A percentile compares a stretch with the other conserved stretches of the same genome.
Conservation (phyloP, 225 moss, liverwort and hornwort genomes). For the Rhytidiadelphus loreus region DNA sequence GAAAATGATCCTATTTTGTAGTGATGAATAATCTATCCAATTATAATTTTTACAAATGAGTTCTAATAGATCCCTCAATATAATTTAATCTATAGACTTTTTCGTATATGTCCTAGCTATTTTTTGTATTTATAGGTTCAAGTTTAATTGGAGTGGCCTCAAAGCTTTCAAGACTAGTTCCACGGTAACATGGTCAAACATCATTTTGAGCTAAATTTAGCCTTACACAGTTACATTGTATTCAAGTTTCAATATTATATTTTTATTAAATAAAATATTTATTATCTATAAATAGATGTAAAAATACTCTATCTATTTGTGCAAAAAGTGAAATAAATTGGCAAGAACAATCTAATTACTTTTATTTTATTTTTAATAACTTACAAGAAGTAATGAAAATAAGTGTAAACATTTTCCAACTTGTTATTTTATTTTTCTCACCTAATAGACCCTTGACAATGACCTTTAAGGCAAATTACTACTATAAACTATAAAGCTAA, state of each 20-base stretch:
- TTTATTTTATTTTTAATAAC: background rate
- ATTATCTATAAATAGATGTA: background rate
- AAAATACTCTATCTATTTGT: background rate
- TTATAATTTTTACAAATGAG: background rate
- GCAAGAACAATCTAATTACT: background rate
- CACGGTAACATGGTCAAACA: background rate
- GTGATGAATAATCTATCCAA: background rate
- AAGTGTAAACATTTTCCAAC: background rate
- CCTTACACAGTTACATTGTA: background rate
- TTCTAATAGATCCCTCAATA: fast-evolving
- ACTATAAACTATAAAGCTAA: background rate
- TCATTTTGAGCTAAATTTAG: background rate
- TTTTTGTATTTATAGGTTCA: background rate
- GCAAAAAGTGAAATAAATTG: background rate
- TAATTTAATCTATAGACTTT: background rate
- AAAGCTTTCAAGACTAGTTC: background rate
- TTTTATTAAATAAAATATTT: background rate
- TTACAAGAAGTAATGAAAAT: background rate
- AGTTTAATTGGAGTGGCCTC: background rate
- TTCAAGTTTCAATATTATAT: background rate
- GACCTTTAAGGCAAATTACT: background rate
- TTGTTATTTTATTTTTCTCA: background rate
- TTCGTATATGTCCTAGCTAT: fast-evolving
- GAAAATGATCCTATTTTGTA: background rate
- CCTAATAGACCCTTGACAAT: background rate